These are phyloP conservation scores for Fusarium austroafricanum DNA, from an alignment of 2,329 filamentous ascomycete species.

Conservation along the genomic window DNA sequence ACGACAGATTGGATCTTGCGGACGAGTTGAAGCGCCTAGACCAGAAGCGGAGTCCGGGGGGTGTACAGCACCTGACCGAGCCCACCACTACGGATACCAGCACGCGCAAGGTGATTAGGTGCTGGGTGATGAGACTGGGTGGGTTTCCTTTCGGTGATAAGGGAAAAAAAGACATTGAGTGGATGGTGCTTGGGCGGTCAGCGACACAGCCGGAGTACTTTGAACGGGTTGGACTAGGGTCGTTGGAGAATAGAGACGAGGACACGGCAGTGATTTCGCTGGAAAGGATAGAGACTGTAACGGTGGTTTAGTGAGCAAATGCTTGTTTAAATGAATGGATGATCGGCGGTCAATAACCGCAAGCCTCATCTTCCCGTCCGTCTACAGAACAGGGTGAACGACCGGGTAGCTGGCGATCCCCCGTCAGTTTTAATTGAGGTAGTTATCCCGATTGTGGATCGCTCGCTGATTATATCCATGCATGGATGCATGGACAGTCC, in stretches of 20 bases:
- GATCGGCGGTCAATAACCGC: not conserved
- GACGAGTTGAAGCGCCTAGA: not conserved
- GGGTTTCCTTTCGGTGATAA: constrained; percentile 6
- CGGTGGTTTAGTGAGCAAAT: constrained; percentile 5
- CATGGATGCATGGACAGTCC: not conserved
- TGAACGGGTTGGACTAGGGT: constrained; percentile 32
- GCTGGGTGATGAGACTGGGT: constrained; percentile 35
- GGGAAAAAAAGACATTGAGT: constrained; percentile 10
- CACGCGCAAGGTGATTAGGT: constrained; percentile 1
- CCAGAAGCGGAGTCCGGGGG: not conserved
- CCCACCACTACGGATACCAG: not conserved
- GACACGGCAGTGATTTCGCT: constrained; percentile 1
- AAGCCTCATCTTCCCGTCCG: not conserved
- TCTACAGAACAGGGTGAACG: not conserved
- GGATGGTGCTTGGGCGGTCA: constrained; percentile 31
- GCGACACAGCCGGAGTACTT: constrained; percentile 5
- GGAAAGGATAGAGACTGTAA: constrained; percentile 9
- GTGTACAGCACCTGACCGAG: not conserved
- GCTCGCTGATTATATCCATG: not conserved
- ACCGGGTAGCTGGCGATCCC: not conserved
- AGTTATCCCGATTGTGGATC: constrained; percentile 17
- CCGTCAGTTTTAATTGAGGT: not conserved
- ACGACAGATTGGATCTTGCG: not conserved
- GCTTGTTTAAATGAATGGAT: not conserved
- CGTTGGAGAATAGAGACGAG: not conserved